These are phyloP conservation scores for Zasmidium citrigriseum DNA, from an alignment of 2,329 filamentous ascomycete species.

Conservation along the genomic window DNA sequence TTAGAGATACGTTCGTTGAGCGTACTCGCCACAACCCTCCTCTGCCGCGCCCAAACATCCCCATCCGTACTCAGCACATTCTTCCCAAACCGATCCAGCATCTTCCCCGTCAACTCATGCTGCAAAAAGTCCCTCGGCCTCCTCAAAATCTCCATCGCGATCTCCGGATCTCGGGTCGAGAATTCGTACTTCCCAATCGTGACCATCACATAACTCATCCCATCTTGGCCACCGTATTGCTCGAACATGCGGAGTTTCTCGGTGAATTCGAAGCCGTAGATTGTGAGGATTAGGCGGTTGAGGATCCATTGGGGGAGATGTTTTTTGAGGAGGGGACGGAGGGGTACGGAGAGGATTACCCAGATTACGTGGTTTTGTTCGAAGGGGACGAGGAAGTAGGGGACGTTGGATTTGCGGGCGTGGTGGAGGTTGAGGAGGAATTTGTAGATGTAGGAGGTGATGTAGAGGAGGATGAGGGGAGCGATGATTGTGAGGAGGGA, in stretches of 20 bases:
- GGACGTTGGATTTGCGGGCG: slow-evolving; percentile 27
- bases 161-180: slow-evolving; percentile 27
- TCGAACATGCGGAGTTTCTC: slow-evolving; percentile 21
- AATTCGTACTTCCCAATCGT: slow-evolving; percentile 27
- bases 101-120: slow-evolving; percentile 19
- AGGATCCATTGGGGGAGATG: slow-evolving; percentile 22
- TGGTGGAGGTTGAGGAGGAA: slow-evolving; percentile 26
- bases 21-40: slow-evolving; percentile 33
- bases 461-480: slow-evolving; percentile 20
- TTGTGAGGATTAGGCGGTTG: slow-evolving; percentile 23
- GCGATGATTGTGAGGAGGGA: slow-evolving; percentile 19
- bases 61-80: slow-evolving; percentile 29
- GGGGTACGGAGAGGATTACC: slow-evolving; percentile 26
- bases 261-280: slow-evolving; percentile 32
- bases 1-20: slow-evolving; percentile 38
- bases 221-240: slow-evolving; percentile 16
- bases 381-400: slow-evolving; percentile 28
- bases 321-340: slow-evolving; percentile 22
- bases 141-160: slow-evolving; percentile 24
- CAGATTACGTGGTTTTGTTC: slow-evolving; percentile 31
- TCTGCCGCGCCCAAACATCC: slow-evolving; percentile 33
- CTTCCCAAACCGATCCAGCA: slow-evolving; percentile 28
- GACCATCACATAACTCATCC: slow-evolving; percentile 26
- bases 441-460: slow-evolving; percentile 23
- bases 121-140: slow-evolving; percentile 28